Conservation (phyloP, 2,329 filamentous ascomycete species). For the Aspergillus phoenicis region DNA sequence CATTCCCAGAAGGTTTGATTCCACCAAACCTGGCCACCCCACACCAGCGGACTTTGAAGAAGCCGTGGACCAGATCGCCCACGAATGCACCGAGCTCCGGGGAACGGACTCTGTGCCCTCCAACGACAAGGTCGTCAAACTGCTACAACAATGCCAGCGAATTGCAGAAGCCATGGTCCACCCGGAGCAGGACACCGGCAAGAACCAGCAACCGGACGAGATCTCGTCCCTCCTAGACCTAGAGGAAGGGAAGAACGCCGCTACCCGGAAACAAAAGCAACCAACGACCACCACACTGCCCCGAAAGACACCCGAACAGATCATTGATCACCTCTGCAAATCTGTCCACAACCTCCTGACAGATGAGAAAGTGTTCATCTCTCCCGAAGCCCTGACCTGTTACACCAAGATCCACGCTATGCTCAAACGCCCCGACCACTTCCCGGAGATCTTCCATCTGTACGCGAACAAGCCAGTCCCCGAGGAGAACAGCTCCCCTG, state of each 20-base stretch:
- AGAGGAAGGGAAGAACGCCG: constrained; percentile 37
- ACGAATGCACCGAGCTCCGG: constrained; percentile 33
- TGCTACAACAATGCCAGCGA: constrained; percentile 40
- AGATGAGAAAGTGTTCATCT: constrained; percentile 78
- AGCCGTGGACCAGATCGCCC: constrained; percentile 34
- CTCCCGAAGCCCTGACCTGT: constrained; percentile 67
- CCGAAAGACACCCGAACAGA: constrained; percentile 35
- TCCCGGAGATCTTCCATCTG: constrained; percentile 77
- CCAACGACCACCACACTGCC: constrained; percentile 22
- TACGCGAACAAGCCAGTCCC: constrained; percentile 83
- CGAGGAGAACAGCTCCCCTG: constrained; percentile 58
- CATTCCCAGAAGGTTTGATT: constrained; percentile 23
- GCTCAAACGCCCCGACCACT: constrained; percentile 71
- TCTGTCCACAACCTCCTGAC: constrained; percentile 70
- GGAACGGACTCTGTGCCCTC: constrained; percentile 35
- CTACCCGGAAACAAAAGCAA: constrained; percentile 21
- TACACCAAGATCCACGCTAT: constrained; percentile 78
- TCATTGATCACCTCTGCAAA: constrained; percentile 52
- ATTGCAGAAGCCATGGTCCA: constrained; percentile 36
- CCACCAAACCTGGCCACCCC: constrained; percentile 16
- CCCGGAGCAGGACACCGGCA: constrained; percentile 26
- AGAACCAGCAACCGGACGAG: constrained; percentile 36
- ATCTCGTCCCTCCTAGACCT: constrained; percentile 46
- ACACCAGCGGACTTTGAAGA: constrained; percentile 21
- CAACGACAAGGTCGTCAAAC: constrained; percentile 36